Conservation (phyloP, 129 eudicot genomes). For the Flaveria sonorensis region DNA sequence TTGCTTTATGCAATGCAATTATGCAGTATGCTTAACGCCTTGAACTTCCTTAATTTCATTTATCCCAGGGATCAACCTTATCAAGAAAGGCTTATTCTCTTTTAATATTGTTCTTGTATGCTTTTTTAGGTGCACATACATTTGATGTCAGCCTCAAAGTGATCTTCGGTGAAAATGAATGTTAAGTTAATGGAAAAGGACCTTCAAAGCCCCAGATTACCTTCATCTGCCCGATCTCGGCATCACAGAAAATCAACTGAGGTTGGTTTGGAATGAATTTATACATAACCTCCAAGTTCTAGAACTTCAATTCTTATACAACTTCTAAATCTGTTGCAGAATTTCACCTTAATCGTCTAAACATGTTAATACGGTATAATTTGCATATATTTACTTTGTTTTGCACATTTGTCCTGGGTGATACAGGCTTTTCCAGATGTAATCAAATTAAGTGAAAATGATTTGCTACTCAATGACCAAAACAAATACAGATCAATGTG, state of each 20-base stretch:
- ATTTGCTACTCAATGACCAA: slow-evolving; percentile 57
- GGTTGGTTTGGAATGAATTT: slow-evolving; percentile 35
- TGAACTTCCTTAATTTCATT: not conserved
- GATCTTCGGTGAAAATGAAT: slow-evolving; percentile 20
- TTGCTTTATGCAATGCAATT: not conserved
- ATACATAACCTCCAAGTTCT: not conserved
- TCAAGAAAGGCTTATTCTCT: slow-evolving; percentile 1
- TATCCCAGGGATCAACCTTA: not conserved
- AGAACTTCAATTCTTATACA: not conserved
- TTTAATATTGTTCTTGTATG: not conserved
- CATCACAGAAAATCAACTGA: slow-evolving; percentile 49
- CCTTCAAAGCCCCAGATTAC: slow-evolving; percentile 42
- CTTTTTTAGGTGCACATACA: slow-evolving; percentile 32
- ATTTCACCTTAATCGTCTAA: not conserved
- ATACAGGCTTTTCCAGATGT: slow-evolving; percentile 53
- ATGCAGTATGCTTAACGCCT: not conserved
- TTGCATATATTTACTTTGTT: too few relatives aligned
- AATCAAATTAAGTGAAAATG: slow-evolving; percentile 48
- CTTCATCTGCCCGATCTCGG: slow-evolving; percentile 51
- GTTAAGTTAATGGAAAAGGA: slow-evolving; percentile 38
- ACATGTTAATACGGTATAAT: not conserved
- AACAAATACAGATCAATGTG: slow-evolving; percentile 75
- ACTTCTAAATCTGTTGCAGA: slow-evolving; percentile 5
- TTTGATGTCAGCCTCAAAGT: slow-evolving; percentile 29
- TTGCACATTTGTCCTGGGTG: not conserved